Evolutionary conservation across 345 rosid genomes (phyloP), one percentile per base, ranked within the genome.

Genomic region (Clausena lansium): DNA sequence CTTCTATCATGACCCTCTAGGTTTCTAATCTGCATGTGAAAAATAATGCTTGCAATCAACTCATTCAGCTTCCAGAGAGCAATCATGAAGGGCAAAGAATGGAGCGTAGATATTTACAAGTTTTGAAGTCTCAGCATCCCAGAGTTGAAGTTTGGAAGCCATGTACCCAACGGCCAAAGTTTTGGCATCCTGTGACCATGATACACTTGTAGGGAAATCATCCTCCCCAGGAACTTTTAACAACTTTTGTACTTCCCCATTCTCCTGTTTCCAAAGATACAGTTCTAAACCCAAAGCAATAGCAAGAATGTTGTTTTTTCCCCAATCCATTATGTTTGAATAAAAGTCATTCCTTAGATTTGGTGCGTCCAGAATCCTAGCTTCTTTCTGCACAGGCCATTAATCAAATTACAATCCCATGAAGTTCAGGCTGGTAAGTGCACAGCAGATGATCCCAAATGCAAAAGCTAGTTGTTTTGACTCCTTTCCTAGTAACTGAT

Each of bases 81-180:
- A 27, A 75, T 39, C 61, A 30, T 28, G 55, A 7, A 57, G 17
- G 13, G 55, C 41, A 68, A 33, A 15, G 30, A 32, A 60, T 52
- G 59, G 55, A 27, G 75, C 45, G 61, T n/a, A 65, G 39, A 36
- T 27, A 13, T 76, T 77, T 86, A 85, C 92, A 74, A 85, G 82
- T 86, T 83, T 85, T 58, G 80, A 79, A 77, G 88, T 78, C 83
- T 89, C 86, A 1, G 74, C 79, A 76, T 89, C 92, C 87, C 89
- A 85, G 24, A 87, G 79, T 78, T 81, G 70, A 71, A 85, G 81
- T 74, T 58, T 77, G 67, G 90, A 87, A 36, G 52, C 9, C 81
- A 76, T 69, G 77, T 76, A 81, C 59, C 90, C 90, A 69, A 85
- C 80, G 24, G 84, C 86, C 52, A 87, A 58, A 78, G 25, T 75